Percentiles rank a stretch among this genome's conserved stretches.
Conservation (phyloP, 2,329 filamentous ascomycete species). For the Fusarium nygamai region DNA sequence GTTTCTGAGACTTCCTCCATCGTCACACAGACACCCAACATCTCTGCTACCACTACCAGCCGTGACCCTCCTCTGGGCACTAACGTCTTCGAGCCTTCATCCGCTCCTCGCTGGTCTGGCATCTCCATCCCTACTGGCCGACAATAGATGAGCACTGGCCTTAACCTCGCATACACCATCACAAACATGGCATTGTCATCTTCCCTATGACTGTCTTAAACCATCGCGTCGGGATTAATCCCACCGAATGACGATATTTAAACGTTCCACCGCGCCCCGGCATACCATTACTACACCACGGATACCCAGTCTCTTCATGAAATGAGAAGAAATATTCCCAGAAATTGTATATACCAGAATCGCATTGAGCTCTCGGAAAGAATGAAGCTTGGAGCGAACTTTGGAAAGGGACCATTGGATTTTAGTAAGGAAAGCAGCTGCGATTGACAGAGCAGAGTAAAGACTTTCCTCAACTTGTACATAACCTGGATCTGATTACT, state of each 20-base stretch:
- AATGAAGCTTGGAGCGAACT: neutral
- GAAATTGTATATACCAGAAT: neutral
- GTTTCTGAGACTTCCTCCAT: constrained; percentile 10
- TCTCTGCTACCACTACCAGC: constrained; percentile 5
- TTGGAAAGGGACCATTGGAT: too few relatives aligned
- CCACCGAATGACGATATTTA: constrained; percentile 1
- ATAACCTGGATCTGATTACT: neutral
- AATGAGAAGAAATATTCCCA: neutral
- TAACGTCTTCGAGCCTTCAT: constrained; percentile 31
- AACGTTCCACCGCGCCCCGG: neutral
- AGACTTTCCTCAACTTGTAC: neutral
- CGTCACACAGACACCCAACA: neutral
- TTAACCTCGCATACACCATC: neutral
- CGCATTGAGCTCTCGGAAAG: neutral
- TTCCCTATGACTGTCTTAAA: neutral
- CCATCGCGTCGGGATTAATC: neutral
- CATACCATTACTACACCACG: neutral
- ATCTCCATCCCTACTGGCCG: constrained; percentile 12
- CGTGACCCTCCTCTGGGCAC: constrained; percentile 39
- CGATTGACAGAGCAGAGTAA: neutral
- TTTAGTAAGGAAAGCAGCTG: neutral
- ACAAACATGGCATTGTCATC: neutral
- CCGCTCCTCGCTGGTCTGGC: constrained; percentile 38
- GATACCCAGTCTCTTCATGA: neutral
- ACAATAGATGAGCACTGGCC: neutral